These are phyloP conservation scores for Croton setiger DNA, from an alignment of 441 rosid genomes.

Conservation along the genomic window DNA sequence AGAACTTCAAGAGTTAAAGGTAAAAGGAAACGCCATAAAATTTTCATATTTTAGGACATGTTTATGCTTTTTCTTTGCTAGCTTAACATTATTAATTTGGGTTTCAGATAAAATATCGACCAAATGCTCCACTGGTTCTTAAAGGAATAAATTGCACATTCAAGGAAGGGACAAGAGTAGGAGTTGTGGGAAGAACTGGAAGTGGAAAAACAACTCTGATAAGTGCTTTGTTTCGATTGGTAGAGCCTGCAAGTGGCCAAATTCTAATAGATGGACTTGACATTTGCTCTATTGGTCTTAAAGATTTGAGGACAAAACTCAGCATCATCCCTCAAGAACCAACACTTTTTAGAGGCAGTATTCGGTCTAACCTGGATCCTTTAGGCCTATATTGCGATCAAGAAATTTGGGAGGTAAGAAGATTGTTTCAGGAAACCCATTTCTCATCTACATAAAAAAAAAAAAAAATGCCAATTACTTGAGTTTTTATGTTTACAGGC, in stretches of 20 bases:
- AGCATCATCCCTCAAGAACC: slow-evolving; percentile 96
- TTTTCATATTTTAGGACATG: neutral
- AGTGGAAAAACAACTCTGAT: slow-evolving; percentile 90
- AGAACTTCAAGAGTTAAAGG: slow-evolving; percentile 74
- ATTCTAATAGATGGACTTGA: slow-evolving; percentile 70
- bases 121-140: slow-evolving; percentile 72
- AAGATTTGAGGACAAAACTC: slow-evolving; percentile 76
- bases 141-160: slow-evolving; percentile 83
- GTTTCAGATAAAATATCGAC: slow-evolving; percentile 67
- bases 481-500: slow-evolving; percentile 41
- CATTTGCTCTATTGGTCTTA: slow-evolving; percentile 68
- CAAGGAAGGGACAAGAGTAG: slow-evolving; percentile 69
- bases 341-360: slow-evolving; percentile 71
- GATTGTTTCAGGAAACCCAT: neutral
- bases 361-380: slow-evolving; percentile 81
- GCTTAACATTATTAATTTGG: neutral
- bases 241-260: slow-evolving; percentile 69
- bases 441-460: neutral
- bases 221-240: slow-evolving; percentile 81
- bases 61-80: neutral
- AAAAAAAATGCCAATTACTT: neutral
- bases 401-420: slow-evolving; percentile 75
- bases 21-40: slow-evolving; percentile 13
- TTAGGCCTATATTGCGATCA: slow-evolving; percentile 62
- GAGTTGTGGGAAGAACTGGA: slow-evolving; percentile 88